A percentile compares a stretch with the other conserved stretches of the same genome.
These are phyloP conservation scores for Microcyclosporella mali DNA, from an alignment of 2,329 filamentous ascomycete genomes.

Conservation along the genomic window DNA sequence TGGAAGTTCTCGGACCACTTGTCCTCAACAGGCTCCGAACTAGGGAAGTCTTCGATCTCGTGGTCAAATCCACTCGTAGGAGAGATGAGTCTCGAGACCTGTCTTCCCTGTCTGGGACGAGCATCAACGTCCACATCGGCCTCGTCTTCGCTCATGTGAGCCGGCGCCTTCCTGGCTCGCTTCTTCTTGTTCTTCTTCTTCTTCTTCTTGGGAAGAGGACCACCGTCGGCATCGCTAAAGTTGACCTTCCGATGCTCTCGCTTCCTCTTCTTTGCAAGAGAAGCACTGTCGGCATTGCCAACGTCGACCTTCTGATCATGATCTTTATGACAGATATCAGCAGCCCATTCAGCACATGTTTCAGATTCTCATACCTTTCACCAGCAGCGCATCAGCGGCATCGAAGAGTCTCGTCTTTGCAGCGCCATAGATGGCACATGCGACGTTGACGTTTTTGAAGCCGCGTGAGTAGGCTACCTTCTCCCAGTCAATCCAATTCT, in stretches of 20 bases:
- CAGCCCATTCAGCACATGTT: background rate
- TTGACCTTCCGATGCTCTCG: too few species aligned
- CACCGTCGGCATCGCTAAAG: too few species aligned
- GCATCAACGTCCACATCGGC: too few species aligned
- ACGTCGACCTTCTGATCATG: background rate
- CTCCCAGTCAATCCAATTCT: slow-evolving; percentile 17
- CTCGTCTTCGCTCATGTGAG: too few species aligned
- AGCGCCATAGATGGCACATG: background rate
- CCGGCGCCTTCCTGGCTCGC: background rate
- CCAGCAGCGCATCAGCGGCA: background rate
- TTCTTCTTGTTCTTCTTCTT: background rate
- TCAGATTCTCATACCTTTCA: background rate
- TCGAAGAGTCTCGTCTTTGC: background rate
- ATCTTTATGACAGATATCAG: too few species aligned
- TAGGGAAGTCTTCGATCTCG: too few species aligned
- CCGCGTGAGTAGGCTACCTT: slow-evolving; percentile 15
- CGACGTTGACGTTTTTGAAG: slow-evolving; percentile 2
- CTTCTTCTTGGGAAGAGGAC: too few species aligned
- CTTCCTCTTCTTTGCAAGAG: background rate
- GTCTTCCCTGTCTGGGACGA: too few species aligned
- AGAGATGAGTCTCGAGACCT: too few species aligned
- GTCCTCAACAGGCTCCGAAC: too few species aligned
- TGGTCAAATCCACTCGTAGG: too few species aligned
- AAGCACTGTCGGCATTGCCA: background rate
- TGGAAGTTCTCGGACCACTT: too few species aligned